Conservation (phyloP, 2,329 filamentous ascomycete genomes). For the Aspergillus sp. region DNA sequence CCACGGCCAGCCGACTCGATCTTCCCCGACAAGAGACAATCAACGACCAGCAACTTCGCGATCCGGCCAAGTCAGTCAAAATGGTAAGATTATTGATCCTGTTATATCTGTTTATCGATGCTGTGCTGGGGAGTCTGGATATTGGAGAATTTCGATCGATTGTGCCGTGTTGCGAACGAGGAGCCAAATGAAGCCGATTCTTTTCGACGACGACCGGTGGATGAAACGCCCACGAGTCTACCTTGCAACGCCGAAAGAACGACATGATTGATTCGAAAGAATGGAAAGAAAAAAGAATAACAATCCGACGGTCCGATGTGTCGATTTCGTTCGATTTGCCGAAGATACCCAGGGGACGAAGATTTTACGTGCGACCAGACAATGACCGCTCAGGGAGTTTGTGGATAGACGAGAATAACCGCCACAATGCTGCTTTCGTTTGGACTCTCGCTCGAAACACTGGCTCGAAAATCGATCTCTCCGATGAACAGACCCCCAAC, state of each 20-base stretch:
- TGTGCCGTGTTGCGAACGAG: constrained; percentile 3
- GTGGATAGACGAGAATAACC: too few relatives aligned
- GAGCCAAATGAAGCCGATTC: constrained; percentile 4
- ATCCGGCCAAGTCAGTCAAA: constrained; percentile 48
- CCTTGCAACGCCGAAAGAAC: neutral
- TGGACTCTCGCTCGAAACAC: neutral
- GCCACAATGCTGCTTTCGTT: neutral
- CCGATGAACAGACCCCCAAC: constrained; percentile 12
- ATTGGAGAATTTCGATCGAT: constrained; percentile 20
- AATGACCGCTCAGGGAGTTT: neutral
- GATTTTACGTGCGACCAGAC: neutral
- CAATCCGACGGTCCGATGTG: neutral
- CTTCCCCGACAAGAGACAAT: constrained; percentile 39
- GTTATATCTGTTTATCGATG: constrained; percentile 19
- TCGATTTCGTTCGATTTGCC: neutral
- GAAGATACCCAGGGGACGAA: neutral
- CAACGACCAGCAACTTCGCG: constrained; percentile 41
- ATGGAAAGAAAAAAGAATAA: neutral
- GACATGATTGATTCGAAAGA: neutral
- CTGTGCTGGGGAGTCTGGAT: constrained; percentile 15
- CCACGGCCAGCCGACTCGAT: constrained; percentile 32
- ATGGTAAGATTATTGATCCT: constrained; percentile 39
- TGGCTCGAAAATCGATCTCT: constrained; percentile 6
- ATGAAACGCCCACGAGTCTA: neutral
- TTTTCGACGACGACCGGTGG: neutral